Base-by-base conservation (phyloP, 2,329 filamentous ascomycete species). In the Aspergillus neotritici region DNA sequence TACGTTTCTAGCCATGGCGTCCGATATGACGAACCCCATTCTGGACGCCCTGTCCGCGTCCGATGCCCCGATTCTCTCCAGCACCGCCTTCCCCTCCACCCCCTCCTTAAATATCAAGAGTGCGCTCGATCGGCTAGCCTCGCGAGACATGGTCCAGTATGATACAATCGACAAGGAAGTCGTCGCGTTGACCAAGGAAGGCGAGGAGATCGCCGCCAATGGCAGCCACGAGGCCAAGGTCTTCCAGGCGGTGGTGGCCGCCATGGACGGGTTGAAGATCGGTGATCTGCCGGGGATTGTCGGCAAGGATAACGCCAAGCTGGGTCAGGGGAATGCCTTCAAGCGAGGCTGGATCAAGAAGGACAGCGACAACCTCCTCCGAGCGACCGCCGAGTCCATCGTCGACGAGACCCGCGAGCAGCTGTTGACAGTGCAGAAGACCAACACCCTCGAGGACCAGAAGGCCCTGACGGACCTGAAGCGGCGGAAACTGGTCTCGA, bases 241-340 rank as follows among this genome's bases (percentile, higher is more conserved):
- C 45, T 91, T 88, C 58, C 81, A 87, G 58, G 85, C 84, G 0
- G 72, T 91, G 44, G 76, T 78, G 54, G 73, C 78, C 52, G 83
- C 84, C 25, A 64, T 89, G 52, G 88, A 91, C 61, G 90, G 89
- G 15, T 75, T 96, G 66, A 85, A 86, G 52, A 84, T 97, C 47
- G 72, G 78, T 52, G 86, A 91, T 53, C 72, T 90, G 44, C 70
- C 72, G 28, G 66, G 66, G 40, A 59, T 72, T 42, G 67, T 72
- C 35, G 69, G 69, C 40, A 70, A 72, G 56, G 69, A 71, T 21
- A 68, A 65, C 38, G 70, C 70, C 44, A 72, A 72, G 71, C 75
- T 96, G 48, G 93, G 93, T n/a, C 86, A 93, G 65, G 89, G 89
- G 57, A 94, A 93, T 72, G 91, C 91, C 29, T 95, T 97, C 74